Evolutionary conservation across 1,284 basidiomycete species (phyloP), one percentile per base, ranked within the genome.

Genomic region (Phellinidium pouzarii): DNA sequence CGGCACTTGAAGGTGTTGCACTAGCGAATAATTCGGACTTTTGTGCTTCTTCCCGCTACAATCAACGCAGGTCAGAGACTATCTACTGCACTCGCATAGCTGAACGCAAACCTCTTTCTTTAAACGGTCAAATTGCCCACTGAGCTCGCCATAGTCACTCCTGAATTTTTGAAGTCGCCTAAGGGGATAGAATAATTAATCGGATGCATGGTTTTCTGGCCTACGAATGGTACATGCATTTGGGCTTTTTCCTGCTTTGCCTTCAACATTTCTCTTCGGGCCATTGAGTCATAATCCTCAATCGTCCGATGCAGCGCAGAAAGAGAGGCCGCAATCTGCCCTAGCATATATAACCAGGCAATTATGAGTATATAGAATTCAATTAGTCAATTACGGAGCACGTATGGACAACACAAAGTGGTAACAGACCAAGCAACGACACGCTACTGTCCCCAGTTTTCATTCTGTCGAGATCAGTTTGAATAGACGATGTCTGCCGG

Each of bases 251-350:
- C 93, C 66, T 92, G 83, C 69, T 95, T 95, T 38, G 88, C 84
- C 60, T 91, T 91, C 50, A 95, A 89, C 63, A 96, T 91, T 68
- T 97, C 94, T 59, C 93, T 79, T 71, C 87, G 89, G 0, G 90
- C 91, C 90, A 97, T 93, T 9, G 89, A 87, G 64, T 96, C 94
- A 64, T 95, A 97, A 64, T 98, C 94, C 61, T 96, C 93, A 58
- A 96, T 84, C 52, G 94, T 91, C 52, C 94, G 75, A 52, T 90
- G 84, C 76, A 97, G 85, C 1, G 91, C 92, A n/a, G 91, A 80
- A 17, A 98, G 74, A 12, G 91, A 93, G 25, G 94, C 93, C 31
- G 90, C 90, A 70, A 97, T 92, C 78, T 96, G 94, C 67, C 93
- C 93, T 95, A 27, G 49, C 53, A 36, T 46, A 46, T 29, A 17